These are phyloP conservation scores for Phytophthora cactorum DNA, from an alignment of 352 stramenopile species.

Conservation along the genomic window DNA sequence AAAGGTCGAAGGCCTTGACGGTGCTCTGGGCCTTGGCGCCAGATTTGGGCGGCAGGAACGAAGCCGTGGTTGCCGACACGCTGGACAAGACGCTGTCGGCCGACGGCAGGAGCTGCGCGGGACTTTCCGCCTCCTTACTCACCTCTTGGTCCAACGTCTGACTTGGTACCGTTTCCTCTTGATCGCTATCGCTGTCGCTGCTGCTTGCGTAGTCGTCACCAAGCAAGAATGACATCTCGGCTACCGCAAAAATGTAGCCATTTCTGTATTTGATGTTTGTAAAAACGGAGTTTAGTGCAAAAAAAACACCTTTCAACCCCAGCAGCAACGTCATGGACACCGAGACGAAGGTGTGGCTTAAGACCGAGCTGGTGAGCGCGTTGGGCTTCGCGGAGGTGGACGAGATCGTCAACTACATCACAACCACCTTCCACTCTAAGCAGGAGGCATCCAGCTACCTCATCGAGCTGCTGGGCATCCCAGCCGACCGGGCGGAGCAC, in stretches of 20 bases:
- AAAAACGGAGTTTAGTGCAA: neutral
- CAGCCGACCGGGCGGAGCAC: slow-evolving; percentile 43
- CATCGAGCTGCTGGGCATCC: slow-evolving; percentile 70
- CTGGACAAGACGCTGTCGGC: slow-evolving; percentile 51
- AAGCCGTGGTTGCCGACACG: slow-evolving; percentile 39
- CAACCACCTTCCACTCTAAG: slow-evolving; percentile 50
- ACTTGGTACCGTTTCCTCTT: slow-evolving; percentile 12
- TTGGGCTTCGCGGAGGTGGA: slow-evolving; percentile 77
- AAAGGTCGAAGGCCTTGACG: slow-evolving; percentile 41
- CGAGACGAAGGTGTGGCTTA: slow-evolving; percentile 57
- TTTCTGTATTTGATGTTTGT: neutral
- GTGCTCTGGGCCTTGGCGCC: slow-evolving; percentile 8
- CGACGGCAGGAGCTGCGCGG: slow-evolving; percentile 39
- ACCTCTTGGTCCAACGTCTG: neutral
- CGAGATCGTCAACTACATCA: slow-evolving; percentile 69
- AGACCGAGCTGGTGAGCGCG: slow-evolving; percentile 58
- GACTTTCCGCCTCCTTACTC: neutral
- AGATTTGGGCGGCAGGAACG: slow-evolving; percentile 46
- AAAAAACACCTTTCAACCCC: slow-evolving; percentile 6
- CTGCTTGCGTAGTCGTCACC: slow-evolving; percentile 52
- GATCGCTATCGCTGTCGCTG: slow-evolving; percentile 40
- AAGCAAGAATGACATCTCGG: slow-evolving; percentile 60
- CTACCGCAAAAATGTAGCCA: slow-evolving; percentile 14
- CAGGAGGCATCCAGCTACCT: slow-evolving; percentile 64
- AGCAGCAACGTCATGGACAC: slow-evolving; percentile 27